Evolutionary conservation across 129 eudicot species (phyloP), one percentile per base, ranked within the genome.

Genomic region (Solidago caesia): DNA sequence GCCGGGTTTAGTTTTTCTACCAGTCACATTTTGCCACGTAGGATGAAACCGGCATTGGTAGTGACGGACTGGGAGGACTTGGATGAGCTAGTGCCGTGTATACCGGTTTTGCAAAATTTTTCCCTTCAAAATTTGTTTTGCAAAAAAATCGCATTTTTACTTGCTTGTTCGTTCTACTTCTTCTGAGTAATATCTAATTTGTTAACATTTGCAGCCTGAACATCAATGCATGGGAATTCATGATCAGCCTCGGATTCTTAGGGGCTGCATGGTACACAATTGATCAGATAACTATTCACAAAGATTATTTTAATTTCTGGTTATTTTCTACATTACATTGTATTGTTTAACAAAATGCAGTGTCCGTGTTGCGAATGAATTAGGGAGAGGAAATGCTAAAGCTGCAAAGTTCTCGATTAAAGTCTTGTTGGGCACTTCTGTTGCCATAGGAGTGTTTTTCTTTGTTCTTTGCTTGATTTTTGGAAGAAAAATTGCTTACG

Each of bases 331-430:
- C 6, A 12, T 4, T 72, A 6, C 44, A 42, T 62, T 0, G 8
- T 72, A 39, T 73, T 57, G 39, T 11, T 27, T 0, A 25, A 42
- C 15, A 25, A 66, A 52, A 53, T 73, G 75, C 66, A 92, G 98
- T 73, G 98, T 93, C 1, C 86, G 98, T 43, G 89, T 93, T 82
- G 84, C 98, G 15, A 93, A 93, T 80, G 98, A 93, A 57, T 87
- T 93, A 9, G 98, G 98, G 42, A 87, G 87, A 79, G 98, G 97
- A 66, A 82, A 88, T 75, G 97, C 89, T 15, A 83, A 93, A 67
- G 97, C 91, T 44, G 89, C 84, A 15, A 90, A 83, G 74, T 93
- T 93, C 70, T 84, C 97, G 0, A 88, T 90, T 64, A 85, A 88
- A 81, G 96, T 93, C 49, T 77, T 93, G 27, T 14, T 93, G 39